Evolutionary conservation across 2,329 filamentous ascomycete genomes (phyloP).

Genomic region (Dryadomyces quercivorus): DNA sequence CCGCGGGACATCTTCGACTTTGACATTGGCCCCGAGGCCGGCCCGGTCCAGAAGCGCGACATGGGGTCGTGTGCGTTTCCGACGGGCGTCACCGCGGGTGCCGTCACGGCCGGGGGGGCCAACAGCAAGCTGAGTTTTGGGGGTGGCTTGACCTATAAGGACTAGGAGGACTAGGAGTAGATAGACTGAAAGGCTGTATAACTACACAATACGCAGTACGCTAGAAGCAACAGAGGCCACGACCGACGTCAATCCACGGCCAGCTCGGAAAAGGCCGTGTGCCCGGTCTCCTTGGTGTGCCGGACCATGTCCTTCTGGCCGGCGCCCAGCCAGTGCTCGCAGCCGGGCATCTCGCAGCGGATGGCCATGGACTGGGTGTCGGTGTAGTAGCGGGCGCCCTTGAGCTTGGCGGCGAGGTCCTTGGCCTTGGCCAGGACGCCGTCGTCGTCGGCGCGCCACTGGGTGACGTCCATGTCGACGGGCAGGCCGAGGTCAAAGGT

Average conservation of each 20-base stretch:
- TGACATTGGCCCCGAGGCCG: constrained; percentile 57
- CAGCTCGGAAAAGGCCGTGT: constrained; percentile 31
- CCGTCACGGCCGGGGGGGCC: constrained; percentile 28
- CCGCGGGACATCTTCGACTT: constrained; percentile 95
- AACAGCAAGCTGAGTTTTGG: constrained; percentile 38
- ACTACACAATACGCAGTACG: no score
- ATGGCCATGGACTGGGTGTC: constrained; percentile 73
- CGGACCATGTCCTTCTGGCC: constrained; percentile 50
- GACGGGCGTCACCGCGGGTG: constrained; percentile 31
- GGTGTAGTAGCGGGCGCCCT: constrained; percentile 70
- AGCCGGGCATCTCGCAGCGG: constrained; percentile 55
- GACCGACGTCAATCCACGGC: constrained; percentile 7
- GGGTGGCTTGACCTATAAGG: constrained; percentile 36
- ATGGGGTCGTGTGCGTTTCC: constrained; percentile 61
- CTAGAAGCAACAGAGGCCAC: no score
- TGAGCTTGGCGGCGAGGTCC: constrained; percentile 52
- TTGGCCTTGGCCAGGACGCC: constrained; percentile 60
- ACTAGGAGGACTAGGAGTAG: background rate
- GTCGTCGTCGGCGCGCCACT: constrained; percentile 41
- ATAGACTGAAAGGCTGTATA: no score
- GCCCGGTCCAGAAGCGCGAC: constrained; percentile 35
- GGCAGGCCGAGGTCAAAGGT: constrained; percentile 46
- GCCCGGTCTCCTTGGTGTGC: constrained; percentile 52
- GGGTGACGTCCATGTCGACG: constrained; percentile 60
- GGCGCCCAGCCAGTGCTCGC: constrained; percentile 50